These are phyloP conservation scores for Copromyces sp. DNA, from an alignment of 495 filamentous ascomycete species.

Conservation along the genomic window DNA sequence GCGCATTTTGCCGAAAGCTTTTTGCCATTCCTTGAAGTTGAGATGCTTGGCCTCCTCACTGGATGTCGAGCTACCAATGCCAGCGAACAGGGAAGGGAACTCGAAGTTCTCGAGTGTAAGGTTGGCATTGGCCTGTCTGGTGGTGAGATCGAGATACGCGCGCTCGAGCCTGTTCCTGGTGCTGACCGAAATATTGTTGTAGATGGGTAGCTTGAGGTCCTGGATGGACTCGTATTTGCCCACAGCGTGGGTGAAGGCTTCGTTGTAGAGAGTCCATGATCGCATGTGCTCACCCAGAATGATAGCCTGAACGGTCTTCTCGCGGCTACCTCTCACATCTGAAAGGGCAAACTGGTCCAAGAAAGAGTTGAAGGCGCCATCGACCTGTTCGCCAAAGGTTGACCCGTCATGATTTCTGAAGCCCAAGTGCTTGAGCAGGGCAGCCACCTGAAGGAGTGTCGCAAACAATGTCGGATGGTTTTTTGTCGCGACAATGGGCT, in stretches of 20 bases:
- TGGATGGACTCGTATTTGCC: slow-evolving; percentile 74
- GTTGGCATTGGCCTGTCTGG: slow-evolving; percentile 55
- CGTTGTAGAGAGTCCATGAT: slow-evolving; percentile 72
- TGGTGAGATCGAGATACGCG: slow-evolving; percentile 66
- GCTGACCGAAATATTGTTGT: slow-evolving; percentile 51
- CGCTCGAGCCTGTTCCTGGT: slow-evolving; percentile 75
- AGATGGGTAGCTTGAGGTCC: slow-evolving; percentile 57
- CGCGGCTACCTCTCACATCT: slow-evolving; percentile 72
- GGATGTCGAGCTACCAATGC: slow-evolving; percentile 69
- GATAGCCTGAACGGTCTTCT: slow-evolving; percentile 85
- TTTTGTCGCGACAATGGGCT: slow-evolving; percentile 69
- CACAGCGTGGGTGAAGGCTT: slow-evolving; percentile 86
- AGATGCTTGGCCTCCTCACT: slow-evolving; percentile 61
- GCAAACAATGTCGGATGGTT: slow-evolving; percentile 57
- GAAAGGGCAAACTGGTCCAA: slow-evolving; percentile 64
- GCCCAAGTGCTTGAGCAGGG: slow-evolving; percentile 58
- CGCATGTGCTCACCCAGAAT: slow-evolving; percentile 79
- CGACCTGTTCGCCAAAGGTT: slow-evolving; percentile 68
- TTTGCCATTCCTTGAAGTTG: slow-evolving; percentile 76
- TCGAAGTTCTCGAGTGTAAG: slow-evolving; percentile 68
- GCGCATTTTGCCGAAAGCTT: slow-evolving; percentile 60
- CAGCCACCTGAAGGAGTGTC: slow-evolving; percentile 62
- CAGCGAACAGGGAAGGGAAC: slow-evolving; percentile 85
- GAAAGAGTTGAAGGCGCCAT: slow-evolving; percentile 63
- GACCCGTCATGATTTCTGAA: slow-evolving; percentile 75